A percentile compares a stretch with the other conserved stretches of the same genome.
phyloP scores from a whole-genome alignment of 208 protist species.

The Wallacemonas sp. region DNA sequence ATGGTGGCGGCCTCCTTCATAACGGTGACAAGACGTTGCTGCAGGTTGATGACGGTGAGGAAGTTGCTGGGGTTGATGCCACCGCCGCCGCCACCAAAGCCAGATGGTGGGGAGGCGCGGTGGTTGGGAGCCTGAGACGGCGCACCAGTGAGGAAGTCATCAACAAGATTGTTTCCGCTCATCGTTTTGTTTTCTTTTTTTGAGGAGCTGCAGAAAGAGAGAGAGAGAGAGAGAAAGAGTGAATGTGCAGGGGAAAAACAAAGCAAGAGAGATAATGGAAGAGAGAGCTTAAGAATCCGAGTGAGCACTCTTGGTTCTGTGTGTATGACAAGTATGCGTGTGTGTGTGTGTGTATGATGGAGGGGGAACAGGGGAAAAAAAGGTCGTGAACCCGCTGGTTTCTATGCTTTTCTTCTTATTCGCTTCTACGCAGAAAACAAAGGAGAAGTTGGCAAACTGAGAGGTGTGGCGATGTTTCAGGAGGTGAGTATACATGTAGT shows the following conservation, averaged over 20 bases:
- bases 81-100: background rate
- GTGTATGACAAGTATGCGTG: no score
- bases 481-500: no score
- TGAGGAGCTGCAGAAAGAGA: background rate
- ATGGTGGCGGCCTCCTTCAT: conserved; percentile 42
- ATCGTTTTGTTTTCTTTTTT: conserved; percentile 13
- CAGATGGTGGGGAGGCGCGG: background rate
- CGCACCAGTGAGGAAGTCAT: conserved; percentile 19
- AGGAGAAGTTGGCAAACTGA: conserved; percentile 2
- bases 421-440: conserved; percentile 15
- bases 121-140: no score
- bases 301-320: no score
- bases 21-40: conserved; percentile 43
- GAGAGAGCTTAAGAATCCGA: no score
- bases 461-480: no score
- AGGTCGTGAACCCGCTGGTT: background rate
- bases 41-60: conserved; percentile 10
- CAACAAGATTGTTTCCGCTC: conserved; percentile 16
- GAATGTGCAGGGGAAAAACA: no score
- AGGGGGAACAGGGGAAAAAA: background rate
- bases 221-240: no score
- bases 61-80: background rate
- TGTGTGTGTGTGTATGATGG: conserved; percentile 13
- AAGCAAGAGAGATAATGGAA: no score
- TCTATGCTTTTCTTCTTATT: conserved; percentile 18